Base-by-base conservation (phyloP, 805 yeast genomes). In the Candida dajiaensis region DNA sequence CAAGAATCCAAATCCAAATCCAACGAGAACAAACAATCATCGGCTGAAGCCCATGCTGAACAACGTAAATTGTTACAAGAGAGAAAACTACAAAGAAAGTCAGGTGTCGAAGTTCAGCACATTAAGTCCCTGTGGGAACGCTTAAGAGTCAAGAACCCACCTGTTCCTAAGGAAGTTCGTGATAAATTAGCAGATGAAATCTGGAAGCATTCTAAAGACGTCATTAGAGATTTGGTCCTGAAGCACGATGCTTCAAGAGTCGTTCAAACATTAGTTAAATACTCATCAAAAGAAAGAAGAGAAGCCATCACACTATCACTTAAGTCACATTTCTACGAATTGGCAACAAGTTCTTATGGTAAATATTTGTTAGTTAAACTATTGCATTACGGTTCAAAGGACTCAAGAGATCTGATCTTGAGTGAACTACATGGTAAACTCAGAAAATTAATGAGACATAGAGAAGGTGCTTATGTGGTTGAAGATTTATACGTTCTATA, bases 211-310 rank as follows among this genome's bases (percentile, higher is more conserved):
- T 73, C 95, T 43, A 79, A 85, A 58, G 89, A 84, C 58, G 80
- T 82, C 44, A 76, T 89, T 47, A 78, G 78, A 51, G 97, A 92
- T 58, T 75, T 92, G 54, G 97, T 92, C 29, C 66, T 92, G 70
- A 89, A 94, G 71, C 99, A 92, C 63, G 98, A 92, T 72, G 92
- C 97, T 10, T 88, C 97, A 21, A 80, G 99, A 70, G 92, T 92
- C 46, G 95, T 92, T 38, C 99, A 92, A 69, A 89, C 97, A 2
- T 76, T 92, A 55, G 83, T 92, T 50, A 92, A 92, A 65, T 89
- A 86, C 63, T 82, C 94, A 12, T 72, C 85, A 35, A 87, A 83
- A 60, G 87, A 81, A 43, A 81, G 89, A 70, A 80, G 96, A 69
- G 83, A 80, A 22, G 72, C 71, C 21, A 80, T 92, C 51, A 83